Base-by-base conservation (phyloP, 1,284 basidiomycete species). In the Uromyces viciae-fabae region DNA sequence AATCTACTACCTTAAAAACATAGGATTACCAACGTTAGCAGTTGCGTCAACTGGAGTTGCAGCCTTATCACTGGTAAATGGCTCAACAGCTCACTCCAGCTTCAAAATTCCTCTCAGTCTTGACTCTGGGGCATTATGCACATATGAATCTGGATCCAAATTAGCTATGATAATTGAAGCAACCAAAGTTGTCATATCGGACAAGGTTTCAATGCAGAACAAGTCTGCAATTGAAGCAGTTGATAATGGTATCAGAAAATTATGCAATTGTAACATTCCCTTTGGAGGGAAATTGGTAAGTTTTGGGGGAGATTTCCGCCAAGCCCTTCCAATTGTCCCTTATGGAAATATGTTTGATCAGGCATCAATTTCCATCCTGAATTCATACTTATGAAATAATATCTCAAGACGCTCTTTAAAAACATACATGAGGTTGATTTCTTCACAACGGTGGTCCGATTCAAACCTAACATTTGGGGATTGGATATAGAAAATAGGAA, bases 61-160 rank as follows among this genome's bases (percentile, higher is more conserved):
- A n/a, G 84, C 88, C 3, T 83, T 89, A 0, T 84, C 89, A 0
- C 78, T 89, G 0, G 82, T 73, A 5, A 87, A 88, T 38, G 88
- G 88, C 0, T 83, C 85, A 0, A 89, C 88, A 52, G 85, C 87
- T 5, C 87, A 89, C 82, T 89, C 88, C 0, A 81, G 82, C 1
- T 88, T 88, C 85, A 87, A 87, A 62, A 88, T 89, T 42, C 88
- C 88, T 31, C 43, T 72, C 2, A 28, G 28, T 7, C 9, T 54
- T 3, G 22, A 46, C n/a, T 2, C 11, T 1, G 5, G 2, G 1
- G 7, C 69, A 22, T 19, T 22, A n/a, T 72, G 69, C 19, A 49
- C 22, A 31, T 72, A 7, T 22, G n/a, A 33, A 1, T n/a, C 11
- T 1, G 2, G 43, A 31, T 31, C 42, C 17, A 2, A 4, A 22